Evolutionary conservation across 208 protist species (phyloP).

Genomic region (Leishmania amazonensis): DNA sequence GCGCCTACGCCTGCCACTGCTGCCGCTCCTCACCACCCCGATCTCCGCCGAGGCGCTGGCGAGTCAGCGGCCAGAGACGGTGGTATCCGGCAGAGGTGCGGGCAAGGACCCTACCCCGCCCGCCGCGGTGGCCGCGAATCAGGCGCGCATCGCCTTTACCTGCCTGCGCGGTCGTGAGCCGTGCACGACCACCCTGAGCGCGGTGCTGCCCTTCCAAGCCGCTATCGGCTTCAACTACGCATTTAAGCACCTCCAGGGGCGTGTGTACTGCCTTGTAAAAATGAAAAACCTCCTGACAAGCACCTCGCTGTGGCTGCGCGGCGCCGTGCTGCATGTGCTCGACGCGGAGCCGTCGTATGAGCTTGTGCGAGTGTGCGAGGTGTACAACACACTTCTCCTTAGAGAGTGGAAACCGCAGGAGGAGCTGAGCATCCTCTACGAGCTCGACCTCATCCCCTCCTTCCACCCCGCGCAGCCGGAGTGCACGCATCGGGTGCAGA

Average conservation of each 20-base stretch:
- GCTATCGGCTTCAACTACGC: slow-evolving; percentile 45
- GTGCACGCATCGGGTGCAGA: slow-evolving; percentile 63
- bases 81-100: not conserved
- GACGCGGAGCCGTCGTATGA: slow-evolving; percentile 58
- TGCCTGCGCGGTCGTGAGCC: slow-evolving; percentile 55
- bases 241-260: slow-evolving; percentile 73
- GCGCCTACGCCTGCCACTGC: slow-evolving; percentile 43
- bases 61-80: not conserved
- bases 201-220: slow-evolving; percentile 33
- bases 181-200: slow-evolving; percentile 39
- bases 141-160: slow-evolving; percentile 47
- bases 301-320: slow-evolving; percentile 83
- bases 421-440: slow-evolving; percentile 58
- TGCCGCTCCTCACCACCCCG: slow-evolving; percentile 58
- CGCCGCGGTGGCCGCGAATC: slow-evolving; percentile 16
- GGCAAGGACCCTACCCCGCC: slow-evolving; percentile 3
- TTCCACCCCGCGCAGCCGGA: slow-evolving; percentile 29
- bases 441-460: slow-evolving; percentile 50
- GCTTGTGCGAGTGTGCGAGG: slow-evolving; percentile 61
- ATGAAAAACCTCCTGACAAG: slow-evolving; percentile 58
- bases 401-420: slow-evolving; percentile 76
- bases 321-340: slow-evolving; percentile 63
- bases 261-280: slow-evolving; percentile 78
- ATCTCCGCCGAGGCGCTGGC: slow-evolving; percentile 11
- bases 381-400: slow-evolving; percentile 52